Evolutionary conservation across 164 flowering plant species (phyloP), one percentile per base, ranked within the genome.

Genomic region (Echeveria elegans): DNA sequence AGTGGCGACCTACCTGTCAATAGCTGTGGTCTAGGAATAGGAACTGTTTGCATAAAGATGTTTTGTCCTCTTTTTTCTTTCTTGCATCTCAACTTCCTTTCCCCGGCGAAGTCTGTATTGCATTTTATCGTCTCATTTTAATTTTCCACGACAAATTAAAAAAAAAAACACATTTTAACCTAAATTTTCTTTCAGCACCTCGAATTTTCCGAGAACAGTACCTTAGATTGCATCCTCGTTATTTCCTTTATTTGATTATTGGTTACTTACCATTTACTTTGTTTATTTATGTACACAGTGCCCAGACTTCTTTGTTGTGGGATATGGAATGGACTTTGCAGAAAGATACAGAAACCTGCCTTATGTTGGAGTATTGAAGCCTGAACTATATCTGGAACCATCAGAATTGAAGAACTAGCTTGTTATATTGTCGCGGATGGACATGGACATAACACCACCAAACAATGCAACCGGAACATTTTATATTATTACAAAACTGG

Each of bases 281-380:
- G 40, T 32, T 43, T 66, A 40, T 11, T 60, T 65, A 64, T 71
- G 45, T 69, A 52, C 19, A 70, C 89, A 94, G 98, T 90, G 98
- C 72, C 96, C 91, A 4, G 93, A 94, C 81, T 74, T 71, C 63
- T 94, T 90, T 71, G 95, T 94, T 0, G 97, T 94, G 65, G 98
- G 98, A 5, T 94, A 94, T 69, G 98, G 97, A 61, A 77, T 94
- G 89, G 98, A 94, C 75, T 89, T 79, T 65, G 95, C 86, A 2
- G 98, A 94, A 78, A 70, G 77, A 36, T 94, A 94, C 73, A 76
- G 97, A 76, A 94, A 90, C 74, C 78, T 94, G 82, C 95, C 96
- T 48, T 91, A 84, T 75, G 71, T 94, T 71, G 98, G 98, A 43
- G 83, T 94, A 24, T 73, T 94, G 85, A 94, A 88, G 90, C 93